These are phyloP conservation scores for Phlebopus sp. DNA, from an alignment of 1,284 basidiomycete genomes.

Conservation along the genomic window DNA sequence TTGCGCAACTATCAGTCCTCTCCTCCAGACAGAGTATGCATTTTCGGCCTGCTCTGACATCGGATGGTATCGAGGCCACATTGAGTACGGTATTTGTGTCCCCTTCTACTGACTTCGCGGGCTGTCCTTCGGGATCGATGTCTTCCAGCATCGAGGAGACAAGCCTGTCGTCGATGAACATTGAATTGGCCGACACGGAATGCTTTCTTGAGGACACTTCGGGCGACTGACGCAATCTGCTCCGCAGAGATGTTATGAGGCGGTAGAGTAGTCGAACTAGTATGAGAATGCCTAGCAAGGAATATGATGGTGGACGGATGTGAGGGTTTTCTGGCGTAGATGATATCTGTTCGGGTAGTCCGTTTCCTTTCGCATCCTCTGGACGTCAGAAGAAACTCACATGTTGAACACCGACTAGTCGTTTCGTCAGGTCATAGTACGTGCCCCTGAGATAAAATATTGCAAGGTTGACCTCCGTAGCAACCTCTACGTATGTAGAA, in stretches of 20 bases:
- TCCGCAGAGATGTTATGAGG: slow-evolving; percentile 44
- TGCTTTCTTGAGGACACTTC: slow-evolving; percentile 35
- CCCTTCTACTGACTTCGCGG: slow-evolving; percentile 59
- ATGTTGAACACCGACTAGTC: slow-evolving; percentile 72
- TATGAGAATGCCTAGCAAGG: slow-evolving; percentile 78
- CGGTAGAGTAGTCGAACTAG: slow-evolving; percentile 68
- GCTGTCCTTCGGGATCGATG: slow-evolving; percentile 49
- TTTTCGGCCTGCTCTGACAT: slow-evolving; percentile 59
- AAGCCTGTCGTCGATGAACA: slow-evolving; percentile 63
- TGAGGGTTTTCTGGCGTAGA: slow-evolving; percentile 69
- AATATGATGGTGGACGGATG: slow-evolving; percentile 76
- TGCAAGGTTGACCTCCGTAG: slow-evolving; percentile 76
- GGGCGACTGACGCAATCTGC: slow-evolving; percentile 13
- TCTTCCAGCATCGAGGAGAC: slow-evolving; percentile 58
- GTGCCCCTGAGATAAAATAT: slow-evolving; percentile 78
- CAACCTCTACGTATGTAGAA: slow-evolving; percentile 49
- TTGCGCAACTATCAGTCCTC: slow-evolving; percentile 76
- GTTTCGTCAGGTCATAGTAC: slow-evolving; percentile 74
- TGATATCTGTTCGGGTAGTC: slow-evolving; percentile 56
- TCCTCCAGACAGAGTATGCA: slow-evolving; percentile 88
- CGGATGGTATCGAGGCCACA: slow-evolving; percentile 48
- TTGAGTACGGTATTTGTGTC: slow-evolving; percentile 67
- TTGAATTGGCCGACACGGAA: slow-evolving; percentile 40
- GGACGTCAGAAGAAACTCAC: slow-evolving; percentile 42
- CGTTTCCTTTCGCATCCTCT: neutral